A percentile compares a stretch with the other conserved stretches of the same genome.
phyloP scores from a whole-genome alignment of 2,329 filamentous ascomycete genomes.

The Alternaria ventricosa region DNA sequence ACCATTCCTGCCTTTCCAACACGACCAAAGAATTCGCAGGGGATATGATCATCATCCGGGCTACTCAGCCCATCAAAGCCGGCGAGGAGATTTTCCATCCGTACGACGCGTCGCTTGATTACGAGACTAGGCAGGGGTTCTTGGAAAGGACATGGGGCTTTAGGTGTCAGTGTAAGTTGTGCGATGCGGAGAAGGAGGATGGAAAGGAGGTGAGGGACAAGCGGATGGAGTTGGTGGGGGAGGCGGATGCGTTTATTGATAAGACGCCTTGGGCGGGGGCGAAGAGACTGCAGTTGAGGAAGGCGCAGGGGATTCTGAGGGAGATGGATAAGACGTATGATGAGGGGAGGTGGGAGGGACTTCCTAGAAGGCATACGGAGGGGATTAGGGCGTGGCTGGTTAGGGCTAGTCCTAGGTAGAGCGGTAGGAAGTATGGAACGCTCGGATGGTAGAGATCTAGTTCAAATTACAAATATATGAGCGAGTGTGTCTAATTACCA shows the following conservation, averaged over 20 bases:
- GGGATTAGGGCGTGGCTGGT: conserved; percentile 28
- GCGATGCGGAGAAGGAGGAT: conserved; percentile 43
- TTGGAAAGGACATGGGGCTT: conserved; percentile 50
- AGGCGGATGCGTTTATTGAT: conserved; percentile 33
- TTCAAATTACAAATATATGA: not conserved
- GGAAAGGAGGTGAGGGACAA: conserved; percentile 27
- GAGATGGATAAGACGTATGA: conserved; percentile 36
- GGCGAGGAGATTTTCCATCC: conserved; percentile 35
- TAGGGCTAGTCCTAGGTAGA: conserved; percentile 22
- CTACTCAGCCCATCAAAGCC: conserved; percentile 39
- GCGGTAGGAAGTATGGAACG: not conserved
- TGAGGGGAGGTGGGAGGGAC: conserved; percentile 21
- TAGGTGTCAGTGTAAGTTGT: conserved; percentile 50
- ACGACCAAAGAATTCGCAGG: conserved; percentile 50
- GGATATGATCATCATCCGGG: conserved; percentile 50
- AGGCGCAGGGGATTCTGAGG: conserved; percentile 29
- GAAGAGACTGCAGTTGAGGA: conserved; percentile 31
- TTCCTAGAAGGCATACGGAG: conserved; percentile 23
- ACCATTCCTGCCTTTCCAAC: conserved; percentile 55
- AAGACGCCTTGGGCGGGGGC: conserved; percentile 37
- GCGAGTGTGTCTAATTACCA: not conserved
- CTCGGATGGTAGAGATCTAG: not conserved
- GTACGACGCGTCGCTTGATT: conserved; percentile 42
- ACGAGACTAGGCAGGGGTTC: conserved; percentile 42
- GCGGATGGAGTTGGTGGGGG: conserved; percentile 28